phyloP scores from a whole-genome alignment of 2,329 filamentous ascomycete genomes.

The Rachicladosporium sp. region DNA sequence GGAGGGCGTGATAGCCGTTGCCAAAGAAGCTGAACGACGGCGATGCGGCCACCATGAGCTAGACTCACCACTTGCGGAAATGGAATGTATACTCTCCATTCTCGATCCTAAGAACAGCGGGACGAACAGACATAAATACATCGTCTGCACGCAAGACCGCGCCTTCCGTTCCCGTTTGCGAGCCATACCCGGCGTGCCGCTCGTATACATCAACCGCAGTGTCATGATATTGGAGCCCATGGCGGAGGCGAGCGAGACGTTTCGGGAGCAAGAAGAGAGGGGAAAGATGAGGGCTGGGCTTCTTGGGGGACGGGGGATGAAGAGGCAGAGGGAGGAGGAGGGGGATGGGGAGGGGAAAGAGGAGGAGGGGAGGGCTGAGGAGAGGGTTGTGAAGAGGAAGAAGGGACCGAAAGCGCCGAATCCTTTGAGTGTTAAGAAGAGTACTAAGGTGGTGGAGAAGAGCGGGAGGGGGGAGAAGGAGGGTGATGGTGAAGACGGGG shows the following conservation, averaged over 20 bases:
- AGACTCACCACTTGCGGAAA: conserved; percentile 54
- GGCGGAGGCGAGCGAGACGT: conserved; percentile 52
- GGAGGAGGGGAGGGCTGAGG: conserved; percentile 26
- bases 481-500: conserved; percentile 5
- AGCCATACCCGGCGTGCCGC: conserved; percentile 56
- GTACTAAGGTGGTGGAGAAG: conserved; percentile 33
- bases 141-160: conserved; percentile 61
- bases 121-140: conserved; percentile 67
- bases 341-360: conserved; percentile 15
- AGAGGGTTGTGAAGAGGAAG: conserved; percentile 37
- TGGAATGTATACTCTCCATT: conserved; percentile 60
- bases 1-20: conserved; percentile 54
- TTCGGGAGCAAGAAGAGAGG: conserved; percentile 56
- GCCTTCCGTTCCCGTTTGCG: conserved; percentile 53
- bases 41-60: conserved; percentile 69
- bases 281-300: conserved; percentile 62
- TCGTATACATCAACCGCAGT: conserved; percentile 66
- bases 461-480: conserved; percentile 24
- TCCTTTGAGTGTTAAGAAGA: conserved; percentile 57
- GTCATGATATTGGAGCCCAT: conserved; percentile 74
- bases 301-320: conserved; percentile 23
- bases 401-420: conserved; percentile 59
- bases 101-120: conserved; percentile 64
- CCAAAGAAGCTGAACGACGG: conserved; percentile 63
- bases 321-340: conserved; percentile 21